Conservation (phyloP, 73 alveolate species). For the Tetrahymena borealis region DNA sequence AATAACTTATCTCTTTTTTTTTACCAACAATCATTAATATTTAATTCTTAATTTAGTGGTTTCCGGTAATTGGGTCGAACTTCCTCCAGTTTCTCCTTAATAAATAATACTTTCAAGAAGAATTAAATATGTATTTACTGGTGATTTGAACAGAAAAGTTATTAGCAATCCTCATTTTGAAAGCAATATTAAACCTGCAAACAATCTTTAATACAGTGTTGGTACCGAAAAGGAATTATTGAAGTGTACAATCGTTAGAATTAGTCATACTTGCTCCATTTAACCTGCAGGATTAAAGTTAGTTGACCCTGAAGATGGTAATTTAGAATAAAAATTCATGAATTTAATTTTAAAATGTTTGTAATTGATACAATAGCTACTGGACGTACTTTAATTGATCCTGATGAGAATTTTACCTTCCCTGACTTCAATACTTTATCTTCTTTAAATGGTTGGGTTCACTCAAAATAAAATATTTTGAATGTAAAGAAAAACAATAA, state of each 20-base stretch:
- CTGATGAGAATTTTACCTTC: conserved; percentile 31
- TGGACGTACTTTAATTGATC: conserved; percentile 25
- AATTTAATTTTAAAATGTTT: conserved; percentile 5
- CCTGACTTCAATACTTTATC: conserved; percentile 28
- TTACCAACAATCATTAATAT: not conserved
- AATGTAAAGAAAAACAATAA: not conserved
- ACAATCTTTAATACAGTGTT: conserved; percentile 6
- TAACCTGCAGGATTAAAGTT: not conserved
- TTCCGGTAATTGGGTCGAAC: conserved; percentile 53
- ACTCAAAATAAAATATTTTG: conserved; percentile 36
- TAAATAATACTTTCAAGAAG: conserved; percentile 59
- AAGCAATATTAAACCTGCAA: not conserved
- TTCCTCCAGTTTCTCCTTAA: conserved; percentile 70
- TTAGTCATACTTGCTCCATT: conserved; percentile 6
- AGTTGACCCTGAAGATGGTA: conserved; percentile 5
- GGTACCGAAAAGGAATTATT: conserved; percentile 46
- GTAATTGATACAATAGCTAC: conserved; percentile 14
- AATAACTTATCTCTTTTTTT: not conserved
- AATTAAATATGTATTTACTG: conserved; percentile 67
- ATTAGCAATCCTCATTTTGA: conserved; percentile 57
- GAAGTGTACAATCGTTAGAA: conserved; percentile 36
- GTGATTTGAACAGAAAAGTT: conserved; percentile 63
- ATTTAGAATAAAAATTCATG: conserved; percentile 17
- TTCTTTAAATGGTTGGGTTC: conserved; percentile 43
- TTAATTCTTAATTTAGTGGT: not conserved